A percentile compares a stretch with the other conserved stretches of the same genome.
These are phyloP conservation scores for Thermochaetoides thermophila DNA, from an alignment of 495 filamentous ascomycete species.

Conservation along the genomic window DNA sequence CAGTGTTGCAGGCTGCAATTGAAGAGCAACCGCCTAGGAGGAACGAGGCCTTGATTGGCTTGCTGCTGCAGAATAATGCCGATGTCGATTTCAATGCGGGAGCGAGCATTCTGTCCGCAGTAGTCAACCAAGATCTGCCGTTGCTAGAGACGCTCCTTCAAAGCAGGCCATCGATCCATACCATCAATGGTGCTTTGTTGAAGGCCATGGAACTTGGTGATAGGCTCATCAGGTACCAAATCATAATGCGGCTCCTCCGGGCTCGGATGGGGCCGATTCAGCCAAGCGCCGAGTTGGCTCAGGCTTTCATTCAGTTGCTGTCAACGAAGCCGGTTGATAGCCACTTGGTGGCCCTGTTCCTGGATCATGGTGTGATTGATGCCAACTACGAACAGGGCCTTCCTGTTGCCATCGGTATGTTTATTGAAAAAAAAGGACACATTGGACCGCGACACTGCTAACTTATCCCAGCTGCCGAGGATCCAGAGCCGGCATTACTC, in stretches of 20 bases:
- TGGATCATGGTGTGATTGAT: slow-evolving; percentile 29
- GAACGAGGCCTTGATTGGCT: slow-evolving; percentile 28
- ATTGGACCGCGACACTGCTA: background rate
- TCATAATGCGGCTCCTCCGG: slow-evolving; percentile 24
- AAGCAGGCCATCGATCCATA: slow-evolving; percentile 23
- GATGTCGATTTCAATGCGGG: slow-evolving; percentile 32
- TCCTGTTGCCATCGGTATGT: slow-evolving; percentile 17
- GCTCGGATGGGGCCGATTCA: too few relatives aligned
- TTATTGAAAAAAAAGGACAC: too few relatives aligned
- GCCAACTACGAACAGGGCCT: slow-evolving; percentile 26
- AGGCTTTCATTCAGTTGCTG: slow-evolving; percentile 20
- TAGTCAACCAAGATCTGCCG: slow-evolving; percentile 20
- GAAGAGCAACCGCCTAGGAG: slow-evolving; percentile 24
- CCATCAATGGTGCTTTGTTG: slow-evolving; percentile 19
- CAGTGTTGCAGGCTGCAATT: slow-evolving; percentile 27
- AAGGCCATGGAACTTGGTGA: slow-evolving; percentile 24
- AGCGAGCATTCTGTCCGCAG: slow-evolving; percentile 24
- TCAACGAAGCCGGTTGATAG: slow-evolving; percentile 21
- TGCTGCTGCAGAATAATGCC: slow-evolving; percentile 29
- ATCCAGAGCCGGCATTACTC: slow-evolving; percentile 24
- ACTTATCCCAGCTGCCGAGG: slow-evolving; percentile 14
- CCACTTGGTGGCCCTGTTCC: slow-evolving; percentile 20
- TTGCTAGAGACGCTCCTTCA: slow-evolving; percentile 25
- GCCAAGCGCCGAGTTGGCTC: slow-evolving; percentile 20
- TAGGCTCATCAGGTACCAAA: slow-evolving; percentile 17